A percentile compares a stretch with the other conserved stretches of the same genome.
phyloP scores from a whole-genome alignment of 441 rosid genomes.

The Syzygium malaccense region DNA sequence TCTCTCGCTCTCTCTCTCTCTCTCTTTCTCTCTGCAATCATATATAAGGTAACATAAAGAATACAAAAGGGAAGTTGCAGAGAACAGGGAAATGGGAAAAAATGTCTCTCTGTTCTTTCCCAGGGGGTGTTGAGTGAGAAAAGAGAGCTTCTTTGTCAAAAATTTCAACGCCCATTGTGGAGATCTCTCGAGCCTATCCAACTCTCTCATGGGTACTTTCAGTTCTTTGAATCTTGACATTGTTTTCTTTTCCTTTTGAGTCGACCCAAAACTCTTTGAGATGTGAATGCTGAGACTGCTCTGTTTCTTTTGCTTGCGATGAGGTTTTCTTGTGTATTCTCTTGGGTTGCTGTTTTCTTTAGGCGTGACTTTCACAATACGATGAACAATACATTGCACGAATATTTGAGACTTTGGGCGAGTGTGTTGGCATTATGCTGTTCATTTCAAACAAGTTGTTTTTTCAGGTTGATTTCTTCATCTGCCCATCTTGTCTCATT shows the following conservation, averaged over 20 bases:
- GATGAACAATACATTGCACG: neutral
- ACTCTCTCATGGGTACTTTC: neutral
- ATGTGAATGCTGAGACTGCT: neutral
- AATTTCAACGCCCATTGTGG: neutral
- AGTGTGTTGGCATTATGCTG: neutral
- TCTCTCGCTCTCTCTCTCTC: neutral
- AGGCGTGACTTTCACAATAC: neutral
- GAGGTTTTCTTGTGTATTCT: neutral
- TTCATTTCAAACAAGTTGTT: neutral
- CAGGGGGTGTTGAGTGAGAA: neutral
- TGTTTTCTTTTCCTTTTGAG: neutral
- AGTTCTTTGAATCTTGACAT: neutral
- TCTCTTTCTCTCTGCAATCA: neutral
- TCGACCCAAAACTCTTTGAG: neutral
- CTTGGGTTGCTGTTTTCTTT: neutral
- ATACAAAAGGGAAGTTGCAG: neutral
- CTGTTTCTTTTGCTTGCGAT: neutral
- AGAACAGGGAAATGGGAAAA: neutral
- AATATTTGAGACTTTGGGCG: neutral
- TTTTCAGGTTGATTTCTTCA: neutral
- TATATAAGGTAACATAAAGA: neutral
- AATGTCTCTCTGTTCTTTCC: neutral
- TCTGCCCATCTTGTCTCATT: neutral
- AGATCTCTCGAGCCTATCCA: neutral
- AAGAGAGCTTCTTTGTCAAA: neutral